Base-by-base conservation (phyloP, 2,329 filamentous ascomycete genomes). In the Alternaria novae-zelandiae region DNA sequence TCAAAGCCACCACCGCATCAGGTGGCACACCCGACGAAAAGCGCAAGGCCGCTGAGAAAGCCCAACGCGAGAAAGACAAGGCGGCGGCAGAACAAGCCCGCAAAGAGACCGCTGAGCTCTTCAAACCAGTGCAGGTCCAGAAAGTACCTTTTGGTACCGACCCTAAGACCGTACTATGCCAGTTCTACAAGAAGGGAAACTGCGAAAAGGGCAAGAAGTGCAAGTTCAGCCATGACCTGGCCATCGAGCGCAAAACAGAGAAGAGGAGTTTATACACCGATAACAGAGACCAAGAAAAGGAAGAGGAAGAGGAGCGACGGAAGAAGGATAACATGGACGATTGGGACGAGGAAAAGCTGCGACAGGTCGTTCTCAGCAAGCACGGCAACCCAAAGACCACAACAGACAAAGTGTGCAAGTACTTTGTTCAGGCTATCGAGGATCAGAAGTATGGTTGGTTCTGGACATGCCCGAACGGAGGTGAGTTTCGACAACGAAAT, bases 401-500 rank as follows among this genome's bases (percentile, higher is more conserved):
- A 6, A 99, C 96, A 50, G 96, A 99, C 79, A 99, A 98, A 83
- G 96, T 99, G 70, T 99, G 96, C 92, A 99, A 98, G 83, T 97
- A 85, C 85, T 99, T 99, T 80, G 96, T 98, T 79, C 90, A 94
- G 71, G 96, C 96, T 25, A 96, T 99, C 67, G 96, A 99, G 83
- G 96, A 99, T 78, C 92, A 94, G 75, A 99, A 98, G 82, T 99
- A 99, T 76, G 96, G 96, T 67, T 99, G 96, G 96, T 98, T 99
- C 83, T 99, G 96, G 96, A 86, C 89, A 63, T 99, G 96, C 87
- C 96, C 96, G 50, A 98, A 98, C 77, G 94, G 94, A 69, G 95
- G 49, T 53, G 36, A 53, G 30, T 23, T 12, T 53, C 28, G 20
- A 25, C 49, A 41, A 53, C 49, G 17, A n/a, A 53, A 53, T 41